Base-by-base conservation (phyloP, 139 green algal genomes). In the Micractinium conductrix region DNA sequence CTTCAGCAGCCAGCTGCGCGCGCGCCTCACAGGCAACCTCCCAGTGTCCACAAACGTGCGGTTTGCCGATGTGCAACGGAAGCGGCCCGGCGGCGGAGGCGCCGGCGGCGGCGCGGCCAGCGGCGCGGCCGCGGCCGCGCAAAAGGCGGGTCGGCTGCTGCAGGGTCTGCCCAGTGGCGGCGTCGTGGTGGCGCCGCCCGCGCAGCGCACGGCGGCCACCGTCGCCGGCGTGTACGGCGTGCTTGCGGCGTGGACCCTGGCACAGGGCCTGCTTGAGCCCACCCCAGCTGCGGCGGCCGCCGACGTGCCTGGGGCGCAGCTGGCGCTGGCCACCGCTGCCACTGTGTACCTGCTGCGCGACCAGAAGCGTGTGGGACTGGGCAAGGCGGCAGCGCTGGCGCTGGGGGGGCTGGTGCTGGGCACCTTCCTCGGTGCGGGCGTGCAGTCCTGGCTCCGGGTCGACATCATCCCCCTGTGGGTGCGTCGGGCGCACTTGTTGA, bases 381-480 rank as follows among this genome's bases (percentile, higher is more conserved):
- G 91, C 38, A 89, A 85, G 65, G 81, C 93, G 2, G 80, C 80
- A 10, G 90, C 82, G 7, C 79, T 98, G 33, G 89, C 92, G 14
- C 45, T 91, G 21, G 93, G 67, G 4, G 88, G 90, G 26, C 81
- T 98, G 16, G 86, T 95, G 17, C 73, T 83, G n/a, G 94, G 94
- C 24, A 89, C 91, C 0, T 69, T 97, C 21, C 1, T 97, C 43
- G 95, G 95, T 30, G 89, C 85, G 2, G 65, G 84, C 14, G n/a
- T 96, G 8, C 89, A 98, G 75, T 86, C 70, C 22, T 98, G 94
- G 94, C 85, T 98, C 60, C 84, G 92, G 3, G 95, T 98, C 21
- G 95, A 98, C 80, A 94, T 98, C 45, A 90, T 98, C 14, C 95
- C 95, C 0, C 81, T 98, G 16, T 85, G 90, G 85, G 91, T 94